Percentiles rank a stretch among this genome's conserved stretches.
Conservation (phyloP, 805 yeast genomes). For the Yamadazyma insecticola region DNA sequence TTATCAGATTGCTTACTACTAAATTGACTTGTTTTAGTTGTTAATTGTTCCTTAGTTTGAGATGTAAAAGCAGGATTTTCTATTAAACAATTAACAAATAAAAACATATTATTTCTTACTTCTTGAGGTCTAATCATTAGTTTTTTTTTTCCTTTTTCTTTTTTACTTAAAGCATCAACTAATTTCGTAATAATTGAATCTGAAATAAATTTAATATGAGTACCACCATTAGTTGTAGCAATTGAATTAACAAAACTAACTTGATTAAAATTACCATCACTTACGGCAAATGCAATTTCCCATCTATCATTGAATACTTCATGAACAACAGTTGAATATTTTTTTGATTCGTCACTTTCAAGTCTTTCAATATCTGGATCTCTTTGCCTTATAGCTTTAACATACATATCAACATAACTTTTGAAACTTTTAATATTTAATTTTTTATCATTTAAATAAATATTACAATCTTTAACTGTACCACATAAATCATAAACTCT, state of each 20-base stretch:
- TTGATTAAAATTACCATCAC: slow-evolving; percentile 87
- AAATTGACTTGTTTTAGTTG: slow-evolving; percentile 83
- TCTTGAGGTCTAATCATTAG: slow-evolving; percentile 83
- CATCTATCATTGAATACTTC: slow-evolving; percentile 82
- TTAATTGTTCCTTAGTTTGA: slow-evolving; percentile 93
- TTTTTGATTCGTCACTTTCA: slow-evolving; percentile 33
- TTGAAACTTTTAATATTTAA: slow-evolving; percentile 74
- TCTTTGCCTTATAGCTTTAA: slow-evolving; percentile 63
- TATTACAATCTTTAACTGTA: slow-evolving; percentile 77
- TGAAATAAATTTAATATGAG: slow-evolving; percentile 83
- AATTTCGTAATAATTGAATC: slow-evolving; percentile 82
- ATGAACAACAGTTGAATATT: slow-evolving; percentile 55
- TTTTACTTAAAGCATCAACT: slow-evolving; percentile 55
- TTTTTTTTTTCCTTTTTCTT: slow-evolving; percentile 60
- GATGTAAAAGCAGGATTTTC: slow-evolving; percentile 97
- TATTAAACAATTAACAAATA: slow-evolving; percentile 86
- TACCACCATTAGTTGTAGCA: slow-evolving; percentile 96
- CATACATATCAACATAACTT: slow-evolving; percentile 83
- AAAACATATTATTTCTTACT: slow-evolving; percentile 82
- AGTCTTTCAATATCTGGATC: slow-evolving; percentile 34
- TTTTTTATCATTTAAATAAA: slow-evolving; percentile 70
- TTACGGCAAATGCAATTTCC: slow-evolving; percentile 94
- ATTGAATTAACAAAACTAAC: slow-evolving; percentile 96
- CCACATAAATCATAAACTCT: slow-evolving; percentile 97
- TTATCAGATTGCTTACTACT: slow-evolving; percentile 63